Conservation (phyloP, 2,329 filamentous ascomycete genomes). For the Neonectria magnoliae region DNA sequence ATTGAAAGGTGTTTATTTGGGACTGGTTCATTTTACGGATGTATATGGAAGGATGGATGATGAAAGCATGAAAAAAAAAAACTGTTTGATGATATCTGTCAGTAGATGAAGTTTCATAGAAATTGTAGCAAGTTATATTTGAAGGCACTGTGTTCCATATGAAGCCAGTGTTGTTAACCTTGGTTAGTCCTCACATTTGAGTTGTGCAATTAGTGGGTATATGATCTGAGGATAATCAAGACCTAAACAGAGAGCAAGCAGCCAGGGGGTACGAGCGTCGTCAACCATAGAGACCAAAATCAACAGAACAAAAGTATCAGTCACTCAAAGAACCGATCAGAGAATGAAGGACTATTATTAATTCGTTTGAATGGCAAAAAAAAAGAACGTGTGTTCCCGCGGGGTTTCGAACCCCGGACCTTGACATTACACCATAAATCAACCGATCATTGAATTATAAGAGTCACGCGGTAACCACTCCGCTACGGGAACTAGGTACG, state of each 20-base stretch:
- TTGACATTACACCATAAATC: constrained; percentile 41
- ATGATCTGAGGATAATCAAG: neutral
- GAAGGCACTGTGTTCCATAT: neutral
- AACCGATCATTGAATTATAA: constrained; percentile 38
- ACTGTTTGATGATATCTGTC: constrained; percentile 10
- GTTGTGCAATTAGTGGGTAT: neutral
- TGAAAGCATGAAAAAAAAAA: constrained; percentile 18
- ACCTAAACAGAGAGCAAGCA: neutral
- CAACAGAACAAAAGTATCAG: neutral
- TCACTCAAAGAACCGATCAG: neutral
- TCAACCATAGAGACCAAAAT: neutral
- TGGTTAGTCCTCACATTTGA: neutral
- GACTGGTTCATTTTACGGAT: constrained; percentile 16
- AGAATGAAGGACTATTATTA: neutral
- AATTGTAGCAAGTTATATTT: constrained; percentile 2
- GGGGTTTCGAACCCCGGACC: constrained; percentile 44
- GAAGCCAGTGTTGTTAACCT: neutral
- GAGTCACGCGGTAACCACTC: constrained; percentile 45
- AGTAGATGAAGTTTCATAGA: constrained; percentile 19
- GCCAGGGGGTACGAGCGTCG: neutral
- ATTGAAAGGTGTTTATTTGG: constrained; percentile 24
- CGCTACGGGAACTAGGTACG: constrained; percentile 39
- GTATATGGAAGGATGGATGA: neutral
- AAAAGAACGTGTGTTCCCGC: constrained; percentile 36
- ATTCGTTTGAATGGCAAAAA: neutral